These are phyloP conservation scores for Amaranthus hypochondriacus DNA, from an alignment of 148 eudicot genomes.

Conservation along the genomic window DNA sequence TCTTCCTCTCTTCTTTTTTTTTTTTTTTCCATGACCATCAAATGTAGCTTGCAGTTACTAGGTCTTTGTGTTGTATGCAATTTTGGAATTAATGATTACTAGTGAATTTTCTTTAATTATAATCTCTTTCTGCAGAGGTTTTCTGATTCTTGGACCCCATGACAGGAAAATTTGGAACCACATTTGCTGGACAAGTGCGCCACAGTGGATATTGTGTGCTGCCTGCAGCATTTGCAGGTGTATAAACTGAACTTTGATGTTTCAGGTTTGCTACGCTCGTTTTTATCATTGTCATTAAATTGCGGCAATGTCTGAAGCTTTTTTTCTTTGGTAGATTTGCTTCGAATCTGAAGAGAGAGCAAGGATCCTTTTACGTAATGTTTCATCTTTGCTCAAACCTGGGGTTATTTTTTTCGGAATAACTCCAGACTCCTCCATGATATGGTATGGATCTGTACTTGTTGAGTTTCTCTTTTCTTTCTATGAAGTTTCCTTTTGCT, in stretches of 20 bases:
- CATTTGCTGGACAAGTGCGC: conserved; percentile 51
- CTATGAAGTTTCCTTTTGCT: not conserved
- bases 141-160: conserved; percentile 14
- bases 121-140: not conserved
- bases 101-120: too few relatives aligned
- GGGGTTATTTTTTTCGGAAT: conserved; percentile 98
- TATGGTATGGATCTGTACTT: conserved; percentile 64
- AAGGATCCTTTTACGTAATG: conserved; percentile 73
- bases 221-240: conserved; percentile 99
- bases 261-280: not conserved
- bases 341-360: conserved; percentile 88
- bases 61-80: too few relatives aligned
- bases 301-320: conserved; percentile 3
- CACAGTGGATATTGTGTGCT: conserved; percentile 73
- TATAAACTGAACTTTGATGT: conserved; percentile 4
- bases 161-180: conserved; percentile 60
- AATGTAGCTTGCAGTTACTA: not conserved
- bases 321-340: conserved; percentile 53
- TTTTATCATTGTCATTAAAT: not conserved
- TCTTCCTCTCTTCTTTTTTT: too few relatives aligned
- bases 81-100: too few relatives aligned
- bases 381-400: conserved; percentile 84
- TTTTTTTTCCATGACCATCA: too few relatives aligned
- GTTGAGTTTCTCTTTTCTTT: conserved; percentile 7
- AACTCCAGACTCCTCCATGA: conserved; percentile 95